phyloP scores from a whole-genome alignment of 768 basidiomycete genomes.

The Artomyces pyxidatus region DNA sequence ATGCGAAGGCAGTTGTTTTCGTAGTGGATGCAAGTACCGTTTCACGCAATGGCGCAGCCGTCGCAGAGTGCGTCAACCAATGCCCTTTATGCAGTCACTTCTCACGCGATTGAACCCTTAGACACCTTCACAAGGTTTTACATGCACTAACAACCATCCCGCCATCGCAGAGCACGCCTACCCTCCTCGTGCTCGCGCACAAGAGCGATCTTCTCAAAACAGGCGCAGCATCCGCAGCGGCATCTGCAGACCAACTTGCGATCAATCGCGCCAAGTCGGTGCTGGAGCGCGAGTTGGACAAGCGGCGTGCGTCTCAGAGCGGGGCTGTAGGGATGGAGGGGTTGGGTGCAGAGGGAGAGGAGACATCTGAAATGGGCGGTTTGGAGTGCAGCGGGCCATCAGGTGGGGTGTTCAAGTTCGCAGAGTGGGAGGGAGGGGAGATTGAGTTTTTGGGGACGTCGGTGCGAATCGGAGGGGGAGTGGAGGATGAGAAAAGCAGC shows the following conservation, averaged over 20 bases:
- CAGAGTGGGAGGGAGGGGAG: slow-evolving; percentile 83
- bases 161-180: slow-evolving; percentile 55
- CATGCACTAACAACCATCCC: slow-evolving; percentile 66
- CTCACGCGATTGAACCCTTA: slow-evolving; percentile 21
- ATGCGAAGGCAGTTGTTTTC: slow-evolving; percentile 63
- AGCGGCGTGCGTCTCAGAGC: slow-evolving; percentile 54
- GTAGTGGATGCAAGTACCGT: slow-evolving; percentile 75
- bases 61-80: slow-evolving; percentile 63
- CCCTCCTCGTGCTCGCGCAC: slow-evolving; percentile 64
- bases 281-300: slow-evolving; percentile 80
- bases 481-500: slow-evolving; percentile 28
- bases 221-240: slow-evolving; percentile 29
- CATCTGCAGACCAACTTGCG: slow-evolving; percentile 39
- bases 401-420: slow-evolving; percentile 58
- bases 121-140: slow-evolving; percentile 67
- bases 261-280: slow-evolving; percentile 66
- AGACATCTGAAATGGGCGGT: slow-evolving; percentile 55
- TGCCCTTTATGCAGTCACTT: background rate
- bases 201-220: slow-evolving; percentile 65
- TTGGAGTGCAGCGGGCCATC: slow-evolving; percentile 55
- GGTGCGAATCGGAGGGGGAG: slow-evolving; percentile 26
- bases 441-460: slow-evolving; percentile 58
- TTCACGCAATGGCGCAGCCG: slow-evolving; percentile 63
- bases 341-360: slow-evolving; percentile 56
- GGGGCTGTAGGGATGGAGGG: slow-evolving; percentile 66